Evolutionary conservation across 1,139 yeast species (phyloP), one percentile per base, ranked within the genome.

Genomic region (Diutina sp.): DNA sequence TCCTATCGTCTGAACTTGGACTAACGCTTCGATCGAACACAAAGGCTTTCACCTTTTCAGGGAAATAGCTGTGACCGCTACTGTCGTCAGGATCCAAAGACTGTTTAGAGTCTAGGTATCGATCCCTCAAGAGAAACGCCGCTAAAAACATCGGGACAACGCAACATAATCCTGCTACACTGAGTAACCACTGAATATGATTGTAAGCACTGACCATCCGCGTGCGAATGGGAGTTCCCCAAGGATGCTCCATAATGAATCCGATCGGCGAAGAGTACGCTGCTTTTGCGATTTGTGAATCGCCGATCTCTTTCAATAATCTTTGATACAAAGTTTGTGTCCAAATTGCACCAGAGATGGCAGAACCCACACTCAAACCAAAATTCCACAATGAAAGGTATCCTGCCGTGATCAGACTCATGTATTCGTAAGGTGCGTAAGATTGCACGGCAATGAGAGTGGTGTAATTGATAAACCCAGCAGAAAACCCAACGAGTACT

Each of bases 201-300:
- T 25, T 28, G 28, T 53, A 53, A 29, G 55, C 55, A 11, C 57
- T 55, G 18, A 70, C 74, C 47, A 70, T 69, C 2, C 64, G 67
- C 7, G 58, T 59, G 66, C 78, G 70, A 56, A 64, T 71, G 5
- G 68, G 64, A 8, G 73, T 64, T 4, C 69, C 74, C 77, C 76
- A 72, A 5, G 67, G 57, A 58, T 72, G 63, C 1, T 58, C 58
- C 2, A 58, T 58, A 56, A 67, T 67, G 58, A 69, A 72, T 1
- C 62, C 61, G 59, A 65, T 70, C 9, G 76, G 76, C 28, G 64
- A 59, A 29, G 60, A 59, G 60, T 69, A 72, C n/a, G 72, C 73
- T 45, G 59, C 55, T 1, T 61, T 59, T 21, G 75, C 74, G 41
- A 65, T 55, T 2, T 60, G 9, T 2, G 28, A 44, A 16, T 50